Base-by-base conservation (phyloP, 106 monocot genomes). In the Acanthochlamys bracteata region DNA sequence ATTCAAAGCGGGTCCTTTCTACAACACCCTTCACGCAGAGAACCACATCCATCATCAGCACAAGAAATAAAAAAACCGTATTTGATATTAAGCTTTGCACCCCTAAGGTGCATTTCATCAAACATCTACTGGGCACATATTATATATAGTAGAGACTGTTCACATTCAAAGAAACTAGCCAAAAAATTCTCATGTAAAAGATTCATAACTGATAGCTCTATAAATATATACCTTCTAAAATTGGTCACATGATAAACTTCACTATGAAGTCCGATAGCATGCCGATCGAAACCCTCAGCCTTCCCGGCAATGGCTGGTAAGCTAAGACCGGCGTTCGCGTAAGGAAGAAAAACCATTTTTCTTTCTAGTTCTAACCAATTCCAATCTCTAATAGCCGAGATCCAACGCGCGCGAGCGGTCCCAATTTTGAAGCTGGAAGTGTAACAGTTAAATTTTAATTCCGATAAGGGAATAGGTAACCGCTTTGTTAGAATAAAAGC, bases 11-110 rank as follows among this genome's bases (percentile, higher is more conserved):
- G 84, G 59, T 90, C 86, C 20, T 73, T 73, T 41, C 69, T 73
- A 0, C 76, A 73, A 27, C 95, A 95, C 40, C 82, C 95, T 45
- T 95, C 95, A 8, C 95, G 90, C 55, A 95, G 84, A 33, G 95
- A 84, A 11, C 95, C 86, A 68, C 41, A 63, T 46, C 96, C 96
- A 66, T 91, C 85, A 69, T 98, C 96, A 82, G 19, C 15, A 54
- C 11, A 49, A 49, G 49, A 49, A 49, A 9, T 9, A 49, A 49
- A 49, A 49, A 49, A 49, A 49, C 13, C 43, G 43, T 4, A 14
- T 10, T 49, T 49, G 4, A 14, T 10, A 10, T 4, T 14, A 2
- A 14, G 49, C 49, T 12, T 2, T 10, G 10, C 10, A 49, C 10
- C 17, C 17, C 12, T 49, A 12, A 12, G 10, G 49, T 10, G 49